A percentile compares a stretch with the other conserved stretches of the same genome.
Conservation (phyloP, 1,139 yeast species). For the Debaryomyces sp. region DNA sequence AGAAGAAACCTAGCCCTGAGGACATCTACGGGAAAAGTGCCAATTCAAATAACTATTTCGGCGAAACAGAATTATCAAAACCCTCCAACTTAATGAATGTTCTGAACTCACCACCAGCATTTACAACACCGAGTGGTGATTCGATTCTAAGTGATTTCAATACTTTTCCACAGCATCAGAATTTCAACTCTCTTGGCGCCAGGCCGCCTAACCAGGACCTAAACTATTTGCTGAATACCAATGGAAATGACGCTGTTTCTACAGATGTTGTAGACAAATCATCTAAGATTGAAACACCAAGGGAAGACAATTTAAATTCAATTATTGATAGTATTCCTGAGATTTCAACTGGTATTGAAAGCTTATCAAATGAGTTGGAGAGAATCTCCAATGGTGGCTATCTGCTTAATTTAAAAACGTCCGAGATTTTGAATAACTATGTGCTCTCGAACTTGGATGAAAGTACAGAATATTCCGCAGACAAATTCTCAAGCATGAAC, state of each 20-base stretch:
- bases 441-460: constrained; percentile 18
- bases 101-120: constrained; percentile 13
- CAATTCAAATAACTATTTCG: not conserved
- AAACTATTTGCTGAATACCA: not conserved
- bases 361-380: constrained; percentile 31
- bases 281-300: constrained; percentile 2
- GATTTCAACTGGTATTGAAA: constrained; percentile 30
- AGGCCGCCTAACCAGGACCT: not conserved
- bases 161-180: not conserved
- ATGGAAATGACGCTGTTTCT: not conserved
- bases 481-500: not conserved
- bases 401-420: constrained; percentile 30
- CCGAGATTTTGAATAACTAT: constrained; percentile 32
- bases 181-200: not conserved
- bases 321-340: constrained; percentile 16
- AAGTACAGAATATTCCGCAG: not conserved
- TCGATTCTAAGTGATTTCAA: constrained; percentile 13
- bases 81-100: constrained; percentile 2
- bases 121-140: constrained; percentile 16
- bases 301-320: constrained; percentile 2
- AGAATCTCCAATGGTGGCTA: constrained; percentile 30
- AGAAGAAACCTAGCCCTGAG: not conserved
- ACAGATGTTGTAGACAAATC: not conserved
- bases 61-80: not conserved
- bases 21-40: not conserved